These are phyloP conservation scores for Pilobolus umbonatus DNA, from an alignment of 192 early-diverging fungal species.

Conservation along the genomic window DNA sequence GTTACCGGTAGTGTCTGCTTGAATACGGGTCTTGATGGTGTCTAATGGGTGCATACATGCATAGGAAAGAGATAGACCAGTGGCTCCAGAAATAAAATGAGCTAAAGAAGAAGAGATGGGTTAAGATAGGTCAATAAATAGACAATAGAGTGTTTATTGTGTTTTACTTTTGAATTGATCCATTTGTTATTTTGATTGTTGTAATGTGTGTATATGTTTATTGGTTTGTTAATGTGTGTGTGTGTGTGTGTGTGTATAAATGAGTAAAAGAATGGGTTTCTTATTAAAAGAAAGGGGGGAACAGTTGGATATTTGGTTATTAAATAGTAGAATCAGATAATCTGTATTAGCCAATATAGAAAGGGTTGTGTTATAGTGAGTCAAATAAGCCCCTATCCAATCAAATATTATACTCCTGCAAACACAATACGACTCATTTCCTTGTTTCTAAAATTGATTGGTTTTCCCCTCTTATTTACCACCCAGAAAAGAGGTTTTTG, in stretches of 20 bases:
- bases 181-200: too few relatives aligned
- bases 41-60: conserved; percentile 75
- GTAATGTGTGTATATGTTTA: too few relatives aligned
- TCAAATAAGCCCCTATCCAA: too few relatives aligned
- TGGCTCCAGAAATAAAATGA: conserved; percentile 59
- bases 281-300: background rate
- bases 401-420: too few relatives aligned
- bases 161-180: conserved; percentile 13
- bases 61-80: conserved; percentile 61
- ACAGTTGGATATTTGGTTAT: background rate
- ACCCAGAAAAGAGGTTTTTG: too few relatives aligned
- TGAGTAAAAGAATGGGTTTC: too few relatives aligned
- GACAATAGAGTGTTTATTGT: background rate
- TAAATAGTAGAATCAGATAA: background rate
- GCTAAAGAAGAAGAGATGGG: conserved; percentile 32
- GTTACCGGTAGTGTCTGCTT: conserved; percentile 42
- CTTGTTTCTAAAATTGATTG: too few relatives aligned
- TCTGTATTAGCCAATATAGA: too few relatives aligned
- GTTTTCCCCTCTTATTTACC: too few relatives aligned
- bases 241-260: background rate
- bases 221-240: background rate
- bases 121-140: background rate
- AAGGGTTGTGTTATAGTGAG: too few relatives aligned
- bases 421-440: too few relatives aligned
- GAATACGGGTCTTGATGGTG: conserved; percentile 69